Conservation (phyloP, 352 stramenopile species). For the Pythium monospermum region DNA sequence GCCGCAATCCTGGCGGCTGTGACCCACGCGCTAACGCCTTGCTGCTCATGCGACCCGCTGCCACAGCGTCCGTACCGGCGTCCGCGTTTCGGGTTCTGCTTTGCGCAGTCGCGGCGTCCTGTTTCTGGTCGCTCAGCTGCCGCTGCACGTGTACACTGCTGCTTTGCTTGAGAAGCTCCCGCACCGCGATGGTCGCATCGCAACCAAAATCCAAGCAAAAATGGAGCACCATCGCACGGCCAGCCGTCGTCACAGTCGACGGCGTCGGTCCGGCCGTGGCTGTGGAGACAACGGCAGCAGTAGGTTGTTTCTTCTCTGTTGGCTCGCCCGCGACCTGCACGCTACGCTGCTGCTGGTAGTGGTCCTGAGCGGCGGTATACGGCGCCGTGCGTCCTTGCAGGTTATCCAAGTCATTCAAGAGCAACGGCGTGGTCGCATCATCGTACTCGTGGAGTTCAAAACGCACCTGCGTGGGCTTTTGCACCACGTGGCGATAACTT, state of each 20-base stretch:
- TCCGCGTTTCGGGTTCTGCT: too few relatives aligned
- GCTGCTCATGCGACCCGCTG: neutral
- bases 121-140: slow-evolving; percentile 32
- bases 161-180: slow-evolving; percentile 92
- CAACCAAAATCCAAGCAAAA: slow-evolving; percentile 59
- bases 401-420: slow-evolving; percentile 82
- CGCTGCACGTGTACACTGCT: slow-evolving; percentile 76
- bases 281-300: neutral
- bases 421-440: slow-evolving; percentile 70
- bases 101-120: neutral
- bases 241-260: slow-evolving; percentile 7
- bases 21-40: neutral
- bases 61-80: neutral
- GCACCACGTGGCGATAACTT: slow-evolving; percentile 82
- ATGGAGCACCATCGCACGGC: slow-evolving; percentile 29
- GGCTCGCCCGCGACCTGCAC: too few relatives aligned
- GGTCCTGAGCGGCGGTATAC: too few relatives aligned
- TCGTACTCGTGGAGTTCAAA: slow-evolving; percentile 69
- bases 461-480: slow-evolving; percentile 60
- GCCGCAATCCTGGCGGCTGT: neutral
- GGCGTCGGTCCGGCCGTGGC: neutral
- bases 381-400: slow-evolving; percentile 15
- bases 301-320: neutral
- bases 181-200: slow-evolving; percentile 92
- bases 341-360: too few relatives aligned